Base-by-base conservation (phyloP, 306 rosid species). In the Cicer judaicum region DNA sequence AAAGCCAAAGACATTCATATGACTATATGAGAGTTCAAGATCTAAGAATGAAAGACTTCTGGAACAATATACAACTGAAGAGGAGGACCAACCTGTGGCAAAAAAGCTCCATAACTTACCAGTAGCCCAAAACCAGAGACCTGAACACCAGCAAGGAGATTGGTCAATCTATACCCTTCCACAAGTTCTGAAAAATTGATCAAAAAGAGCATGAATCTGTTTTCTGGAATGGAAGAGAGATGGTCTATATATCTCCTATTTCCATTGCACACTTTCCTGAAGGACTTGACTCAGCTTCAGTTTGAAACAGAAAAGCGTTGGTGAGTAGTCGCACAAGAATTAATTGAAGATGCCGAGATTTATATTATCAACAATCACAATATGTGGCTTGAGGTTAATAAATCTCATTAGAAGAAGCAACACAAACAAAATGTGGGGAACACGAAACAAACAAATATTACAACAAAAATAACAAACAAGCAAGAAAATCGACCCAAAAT, bases 241-340 rank as follows among this genome's bases (percentile, higher is more conserved):
- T 13, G 48, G 57, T 67, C 56, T 8, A 41, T 67, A 36, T 48
- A 72, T 34, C 57, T 77, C 46, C 57, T 85, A 57, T 36, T 60
- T 56, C 63, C 69, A 11, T 49, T 82, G 38, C 55, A 60, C 29
- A 73, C 77, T 18, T 82, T 85, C 39, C 14, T 74, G 43, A 64
- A 73, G 10, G 83, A 82, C 10, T 46, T 85, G 42, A 6, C 21
- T 19, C 61, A 46, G 29, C 56, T 80, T 57, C 75, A 5, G 16
- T 36, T 80, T 16, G 79, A 73, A 67, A 77, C 74, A 10, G 85
- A 80, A 60, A 61, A 52, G 56, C 42, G 39, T 19, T 82, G 87
- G 89, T 68, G 48, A 60, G n/a, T 8, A 39, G 74, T 78, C 52
- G 77, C 73, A 0, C 54, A 75, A 16, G 55, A 65, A 38, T 12